These are phyloP conservation scores for Wallacemonas sp. DNA, from an alignment of 208 protist genomes.

Conservation along the genomic window DNA sequence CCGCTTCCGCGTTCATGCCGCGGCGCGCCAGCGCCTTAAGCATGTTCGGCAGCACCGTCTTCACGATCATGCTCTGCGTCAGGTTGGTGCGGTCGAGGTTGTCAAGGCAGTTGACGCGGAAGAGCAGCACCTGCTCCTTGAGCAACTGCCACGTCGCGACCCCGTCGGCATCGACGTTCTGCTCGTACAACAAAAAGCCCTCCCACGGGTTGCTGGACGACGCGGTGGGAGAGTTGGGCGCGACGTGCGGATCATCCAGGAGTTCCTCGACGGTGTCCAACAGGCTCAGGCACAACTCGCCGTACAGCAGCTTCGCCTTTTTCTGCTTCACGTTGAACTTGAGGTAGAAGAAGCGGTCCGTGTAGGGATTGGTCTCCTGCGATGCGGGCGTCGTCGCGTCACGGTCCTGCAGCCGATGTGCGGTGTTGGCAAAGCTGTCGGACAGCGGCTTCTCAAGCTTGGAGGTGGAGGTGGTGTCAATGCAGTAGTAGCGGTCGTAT, in stretches of 20 bases:
- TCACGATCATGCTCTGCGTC: conserved; percentile 52
- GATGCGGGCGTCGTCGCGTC: neutral
- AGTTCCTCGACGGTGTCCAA: neutral
- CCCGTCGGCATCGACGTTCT: neutral
- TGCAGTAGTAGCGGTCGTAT: conserved; percentile 33
- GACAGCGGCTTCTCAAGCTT: conserved; percentile 53
- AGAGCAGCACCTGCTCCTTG: conserved; percentile 18
- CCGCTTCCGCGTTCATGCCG: neutral
- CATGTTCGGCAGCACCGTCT: conserved; percentile 51
- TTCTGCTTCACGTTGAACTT: conserved; percentile 64
- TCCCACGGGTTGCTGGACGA: neutral
- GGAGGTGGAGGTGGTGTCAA: conserved; percentile 64
- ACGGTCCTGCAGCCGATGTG: neutral
- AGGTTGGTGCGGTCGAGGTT: conserved; percentile 86
- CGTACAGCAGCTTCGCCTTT: conserved; percentile 40
- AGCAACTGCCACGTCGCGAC: conserved; percentile 1
- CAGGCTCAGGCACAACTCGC: conserved; percentile 30
- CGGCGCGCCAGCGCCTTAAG: conserved; percentile 21
- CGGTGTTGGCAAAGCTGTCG: conserved; percentile 43
- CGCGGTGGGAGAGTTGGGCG: neutral
- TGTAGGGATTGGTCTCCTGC: neutral
- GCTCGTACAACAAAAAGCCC: conserved; percentile 9
- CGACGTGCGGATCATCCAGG: neutral
- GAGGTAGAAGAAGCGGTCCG: conserved; percentile 21
- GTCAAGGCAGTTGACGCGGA: conserved; percentile 84